A percentile compares a stretch with the other conserved stretches of the same genome.
Evolutionary conservation across 2,329 filamentous ascomycete genomes (phyloP).

Genomic region (Pseudogymnoascus sp.): DNA sequence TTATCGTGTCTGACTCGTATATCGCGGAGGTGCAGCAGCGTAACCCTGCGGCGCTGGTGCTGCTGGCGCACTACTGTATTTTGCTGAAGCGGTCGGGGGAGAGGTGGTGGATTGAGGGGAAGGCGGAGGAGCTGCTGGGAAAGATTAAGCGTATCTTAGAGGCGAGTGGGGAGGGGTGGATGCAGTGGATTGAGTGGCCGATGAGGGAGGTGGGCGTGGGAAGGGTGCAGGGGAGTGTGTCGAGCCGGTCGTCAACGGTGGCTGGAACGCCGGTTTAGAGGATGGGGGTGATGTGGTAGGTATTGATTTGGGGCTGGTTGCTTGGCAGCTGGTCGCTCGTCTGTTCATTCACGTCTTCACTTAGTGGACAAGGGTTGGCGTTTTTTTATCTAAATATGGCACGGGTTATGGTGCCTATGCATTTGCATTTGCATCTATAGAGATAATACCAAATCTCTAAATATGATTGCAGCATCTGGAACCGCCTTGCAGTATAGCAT

Average conservation of each 20-base stretch:
- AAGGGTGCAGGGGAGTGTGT: background rate
- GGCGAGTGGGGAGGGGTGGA: conserved; percentile 14
- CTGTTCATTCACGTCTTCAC: background rate
- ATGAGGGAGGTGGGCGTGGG: conserved; percentile 13
- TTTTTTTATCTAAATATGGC: background rate
- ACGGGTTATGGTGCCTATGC: conserved; percentile 2
- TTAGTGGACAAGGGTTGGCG: background rate
- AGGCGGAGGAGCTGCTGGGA: conserved; percentile 31
- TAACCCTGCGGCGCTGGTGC: conserved; percentile 30
- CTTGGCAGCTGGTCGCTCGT: background rate
- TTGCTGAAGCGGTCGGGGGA: conserved; percentile 30
- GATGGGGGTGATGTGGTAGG: background rate
- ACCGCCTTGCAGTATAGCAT: background rate
- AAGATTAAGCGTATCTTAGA: conserved; percentile 23
- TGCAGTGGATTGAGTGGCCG: conserved; percentile 17
- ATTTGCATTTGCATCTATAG: background rate
- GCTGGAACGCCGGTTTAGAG: background rate
- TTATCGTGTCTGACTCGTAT: conserved; percentile 26
- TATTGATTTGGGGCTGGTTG: background rate
- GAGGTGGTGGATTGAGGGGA: conserved; percentile 37
- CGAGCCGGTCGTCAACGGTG: background rate
- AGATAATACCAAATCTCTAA: background rate
- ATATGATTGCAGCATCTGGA: background rate
- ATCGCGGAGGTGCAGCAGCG: conserved; percentile 27
- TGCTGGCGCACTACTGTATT: conserved; percentile 32